phyloP scores from a whole-genome alignment of 176 grass and related monocot genomes.

The Zizania latifolia region DNA sequence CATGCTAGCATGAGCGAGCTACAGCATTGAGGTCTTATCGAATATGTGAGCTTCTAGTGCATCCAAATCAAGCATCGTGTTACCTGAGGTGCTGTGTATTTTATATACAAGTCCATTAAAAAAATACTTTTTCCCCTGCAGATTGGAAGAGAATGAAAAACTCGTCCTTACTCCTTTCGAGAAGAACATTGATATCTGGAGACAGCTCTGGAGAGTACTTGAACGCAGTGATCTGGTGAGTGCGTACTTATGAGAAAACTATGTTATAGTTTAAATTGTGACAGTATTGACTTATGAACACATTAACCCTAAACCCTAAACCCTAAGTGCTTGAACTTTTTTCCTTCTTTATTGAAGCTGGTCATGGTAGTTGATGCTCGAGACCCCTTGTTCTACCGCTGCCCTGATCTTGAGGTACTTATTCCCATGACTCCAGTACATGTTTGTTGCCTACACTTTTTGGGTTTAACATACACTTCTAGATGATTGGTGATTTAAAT shows the following conservation, averaged over 20 bases:
- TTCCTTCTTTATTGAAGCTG: constrained; percentile 38
- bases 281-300: constrained; percentile 32
- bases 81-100: background rate
- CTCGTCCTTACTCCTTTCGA: constrained; percentile 93
- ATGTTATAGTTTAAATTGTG: background rate
- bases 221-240: constrained; percentile 88
- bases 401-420: constrained; percentile 76
- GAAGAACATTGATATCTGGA: constrained; percentile 98
- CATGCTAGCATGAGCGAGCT: background rate
- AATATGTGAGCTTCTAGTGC: background rate
- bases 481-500: background rate
- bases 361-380: constrained; percentile 81
- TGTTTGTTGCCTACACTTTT: background rate
- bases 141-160: constrained; percentile 81
- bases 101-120: background rate
- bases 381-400: constrained; percentile 72
- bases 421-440: background rate
- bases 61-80: background rate
- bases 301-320: too few relatives aligned
- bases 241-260: constrained; percentile 11
- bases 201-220: constrained; percentile 95
- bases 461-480: background rate
- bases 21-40: background rate
- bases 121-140: background rate
- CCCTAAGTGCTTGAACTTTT: constrained; percentile 15